phyloP scores from a whole-genome alignment of 208 protist species.

The Novymonas esmeraldas region DNA sequence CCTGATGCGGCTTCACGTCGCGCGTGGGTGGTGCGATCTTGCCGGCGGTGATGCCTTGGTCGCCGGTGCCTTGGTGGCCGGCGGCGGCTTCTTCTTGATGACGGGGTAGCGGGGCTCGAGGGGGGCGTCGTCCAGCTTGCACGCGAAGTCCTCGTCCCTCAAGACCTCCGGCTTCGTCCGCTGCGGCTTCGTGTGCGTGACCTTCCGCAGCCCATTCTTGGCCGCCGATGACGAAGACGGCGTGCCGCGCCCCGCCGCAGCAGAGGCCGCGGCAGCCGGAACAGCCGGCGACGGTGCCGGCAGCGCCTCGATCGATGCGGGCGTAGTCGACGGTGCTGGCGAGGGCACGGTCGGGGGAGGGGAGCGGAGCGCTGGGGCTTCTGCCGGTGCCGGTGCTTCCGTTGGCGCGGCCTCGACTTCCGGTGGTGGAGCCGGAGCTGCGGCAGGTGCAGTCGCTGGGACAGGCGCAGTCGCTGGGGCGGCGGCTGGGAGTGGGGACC shows the following conservation, averaged over 20 bases:
- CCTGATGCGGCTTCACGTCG: too few relatives aligned
- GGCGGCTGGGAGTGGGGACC: not conserved
- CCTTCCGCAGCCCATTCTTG: not conserved
- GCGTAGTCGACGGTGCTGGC: too few relatives aligned
- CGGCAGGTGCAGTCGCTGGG: too few relatives aligned
- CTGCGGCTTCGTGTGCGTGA: not conserved
- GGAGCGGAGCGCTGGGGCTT: too few relatives aligned
- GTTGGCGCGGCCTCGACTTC: not conserved
- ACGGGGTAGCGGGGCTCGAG: conserved; percentile 14
- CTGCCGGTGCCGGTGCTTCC: too few relatives aligned
- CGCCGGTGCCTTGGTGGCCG: not conserved
- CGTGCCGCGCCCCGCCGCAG: not conserved
- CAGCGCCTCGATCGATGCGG: too few relatives aligned
- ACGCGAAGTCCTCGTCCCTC: conserved; percentile 26
- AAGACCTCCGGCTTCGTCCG: conserved; percentile 13
- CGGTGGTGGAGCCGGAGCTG: not conserved
- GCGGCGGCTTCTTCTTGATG: conserved; percentile 14
- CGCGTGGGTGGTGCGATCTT: not conserved
- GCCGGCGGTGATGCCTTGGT: not conserved
- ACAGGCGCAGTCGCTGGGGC: conserved; percentile 1
- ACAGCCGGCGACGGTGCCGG: not conserved
- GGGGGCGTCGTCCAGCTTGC: conserved; percentile 17
- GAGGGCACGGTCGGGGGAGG: too few relatives aligned
- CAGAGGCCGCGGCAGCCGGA: not conserved
- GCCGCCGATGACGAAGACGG: not conserved